Evolutionary conservation across 1,284 basidiomycete genomes (phyloP), one percentile per base, ranked within the genome.

Genomic region (Meripilus lineatus): DNA sequence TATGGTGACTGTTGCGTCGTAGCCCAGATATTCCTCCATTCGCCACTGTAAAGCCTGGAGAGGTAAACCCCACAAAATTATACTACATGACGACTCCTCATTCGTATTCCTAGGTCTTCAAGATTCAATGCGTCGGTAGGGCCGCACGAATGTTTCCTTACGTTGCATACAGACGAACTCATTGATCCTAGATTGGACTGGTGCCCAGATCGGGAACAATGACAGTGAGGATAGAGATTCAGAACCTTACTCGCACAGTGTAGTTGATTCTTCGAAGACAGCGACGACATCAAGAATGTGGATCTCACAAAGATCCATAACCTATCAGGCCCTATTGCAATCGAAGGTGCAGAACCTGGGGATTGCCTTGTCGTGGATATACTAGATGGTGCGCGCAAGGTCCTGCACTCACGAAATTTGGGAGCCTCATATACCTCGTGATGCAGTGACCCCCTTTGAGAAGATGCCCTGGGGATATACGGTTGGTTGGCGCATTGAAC

Each of bases 381-480:
- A 45, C 64, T 89, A 15, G 84, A 90, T 56, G 77, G 79, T 81
- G n/a, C n/a, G n/a, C n/a, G n/a, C n/a, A 52, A 50, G 61, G 25
- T 38, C 32, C 45, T 25, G 32, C 3, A 24, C 6, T 26, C 6
- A 32, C 35, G 15, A 32, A 28, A 21, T 15, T 40, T 38, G 7
- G n/a, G 18, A 38, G 28, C n/a, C 36, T 17, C 39, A 14, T 17
- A 21, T 30, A 39, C 26, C 40, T 23, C 20, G 14, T 18, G 18
- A 4, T 11, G 22, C 50, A 81, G 81, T 90, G 24, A 69, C 65
- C 15, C 81, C 85, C 2, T 88, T 86, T 56, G 80, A 84, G 18
- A 73, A 85, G 57, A 82, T 84, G 79, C 84, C 84, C 0, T 90
- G 86, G 87, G 87, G 86, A 0, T 89, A 87, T 58, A 85, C 83